Conservation (phyloP, 2,329 filamentous ascomycete genomes). For the Penicillium aurantiogriseum region DNA sequence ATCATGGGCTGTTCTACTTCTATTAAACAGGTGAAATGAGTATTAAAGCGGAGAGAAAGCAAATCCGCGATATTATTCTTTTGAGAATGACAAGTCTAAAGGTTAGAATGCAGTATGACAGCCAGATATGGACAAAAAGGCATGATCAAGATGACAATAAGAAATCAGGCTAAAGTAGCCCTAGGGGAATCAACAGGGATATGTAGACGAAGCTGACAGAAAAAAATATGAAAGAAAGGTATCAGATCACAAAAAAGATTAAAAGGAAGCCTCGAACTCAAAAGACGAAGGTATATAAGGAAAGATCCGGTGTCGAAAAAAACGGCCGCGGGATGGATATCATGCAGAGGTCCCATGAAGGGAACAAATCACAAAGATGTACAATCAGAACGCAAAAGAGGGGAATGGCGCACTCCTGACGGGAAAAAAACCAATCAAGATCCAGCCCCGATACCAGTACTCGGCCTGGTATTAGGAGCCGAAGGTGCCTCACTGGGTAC, state of each 20-base stretch:
- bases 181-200: background rate
- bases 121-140: slow-evolving; percentile 4
- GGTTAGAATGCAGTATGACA: background rate
- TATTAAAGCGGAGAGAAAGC: background rate
- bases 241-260: slow-evolving; percentile 18
- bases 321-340: slow-evolving; percentile 25
- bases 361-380: slow-evolving; percentile 24
- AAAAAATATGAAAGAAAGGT: slow-evolving; percentile 11
- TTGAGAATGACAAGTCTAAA: background rate
- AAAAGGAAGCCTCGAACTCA: slow-evolving; percentile 9
- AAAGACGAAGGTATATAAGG: slow-evolving; percentile 7
- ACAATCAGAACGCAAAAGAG: slow-evolving; percentile 6
- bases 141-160: background rate
- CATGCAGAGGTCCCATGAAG: slow-evolving; percentile 22
- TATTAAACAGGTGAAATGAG: background rate
- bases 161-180: slow-evolving; percentile 5
- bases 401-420: background rate
- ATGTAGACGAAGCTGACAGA: slow-evolving; percentile 8
- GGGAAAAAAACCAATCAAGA: slow-evolving; percentile 6
- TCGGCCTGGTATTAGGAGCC: slow-evolving; percentile 36
- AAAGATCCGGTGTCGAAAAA: background rate
- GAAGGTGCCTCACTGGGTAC: slow-evolving; percentile 41
- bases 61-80: background rate
- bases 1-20: background rate
- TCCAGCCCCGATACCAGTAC: slow-evolving; percentile 29